Evolutionary conservation across 768 basidiomycete genomes (phyloP).

Genomic region (Lanmaoa pseudosensibilis): DNA sequence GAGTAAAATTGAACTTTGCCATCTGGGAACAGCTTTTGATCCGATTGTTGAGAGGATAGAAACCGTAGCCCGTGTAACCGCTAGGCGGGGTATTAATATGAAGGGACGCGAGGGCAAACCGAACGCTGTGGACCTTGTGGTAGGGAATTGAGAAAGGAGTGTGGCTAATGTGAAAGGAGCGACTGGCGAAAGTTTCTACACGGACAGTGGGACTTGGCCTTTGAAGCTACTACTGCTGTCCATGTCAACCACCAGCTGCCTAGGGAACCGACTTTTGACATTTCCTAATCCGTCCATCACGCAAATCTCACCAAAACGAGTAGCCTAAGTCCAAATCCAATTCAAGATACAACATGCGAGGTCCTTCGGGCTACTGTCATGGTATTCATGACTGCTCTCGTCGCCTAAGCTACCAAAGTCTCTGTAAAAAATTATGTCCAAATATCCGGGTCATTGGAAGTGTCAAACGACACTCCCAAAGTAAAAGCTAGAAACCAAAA

Average conservation of each 20-base stretch:
- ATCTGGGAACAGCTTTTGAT: slow-evolving; percentile 37
- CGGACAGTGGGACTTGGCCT: neutral
- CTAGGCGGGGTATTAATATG: too few relatives aligned
- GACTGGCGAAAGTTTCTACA: slow-evolving; percentile 12
- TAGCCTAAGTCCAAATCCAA: neutral
- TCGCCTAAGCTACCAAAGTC: slow-evolving; percentile 5
- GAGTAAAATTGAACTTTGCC: slow-evolving; percentile 56
- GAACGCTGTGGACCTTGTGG: too few relatives aligned
- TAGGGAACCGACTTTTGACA: slow-evolving; percentile 6
- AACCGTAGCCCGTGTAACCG: neutral
- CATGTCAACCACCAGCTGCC: slow-evolving; percentile 25
- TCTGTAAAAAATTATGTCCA: slow-evolving; percentile 2
- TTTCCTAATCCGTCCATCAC: slow-evolving; percentile 17
- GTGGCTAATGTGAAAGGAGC: slow-evolving; percentile 23
- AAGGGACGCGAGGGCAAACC: too few relatives aligned
- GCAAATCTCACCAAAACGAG: neutral
- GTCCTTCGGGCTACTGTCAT: too few relatives aligned
- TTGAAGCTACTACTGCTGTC: too few relatives aligned
- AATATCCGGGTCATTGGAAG: neutral
- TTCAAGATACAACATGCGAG: too few relatives aligned
- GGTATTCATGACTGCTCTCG: too few relatives aligned
- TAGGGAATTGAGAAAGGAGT: slow-evolving; percentile 5
- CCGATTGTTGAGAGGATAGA: neutral
- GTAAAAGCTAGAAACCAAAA: neutral
- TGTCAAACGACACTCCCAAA: neutral